These are phyloP conservation scores for Globisporangium lucens DNA, from an alignment of 352 stramenopile genomes.

Conservation along the genomic window DNA sequence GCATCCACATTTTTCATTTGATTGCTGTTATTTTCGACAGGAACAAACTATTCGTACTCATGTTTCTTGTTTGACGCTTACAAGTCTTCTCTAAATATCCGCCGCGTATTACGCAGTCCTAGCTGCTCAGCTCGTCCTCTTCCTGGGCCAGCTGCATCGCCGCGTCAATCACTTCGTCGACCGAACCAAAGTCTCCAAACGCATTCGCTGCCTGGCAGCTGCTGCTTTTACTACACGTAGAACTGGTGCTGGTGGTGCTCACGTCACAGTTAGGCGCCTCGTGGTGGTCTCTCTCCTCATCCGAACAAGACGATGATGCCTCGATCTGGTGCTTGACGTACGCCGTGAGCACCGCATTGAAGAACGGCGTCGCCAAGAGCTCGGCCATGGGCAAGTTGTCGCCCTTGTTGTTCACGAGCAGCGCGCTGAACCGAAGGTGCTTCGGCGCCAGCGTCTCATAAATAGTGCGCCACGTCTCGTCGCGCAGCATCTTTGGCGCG, in stretches of 20 bases:
- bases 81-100: background rate
- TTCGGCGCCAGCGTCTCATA: slow-evolving; percentile 58
- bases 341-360: slow-evolving; percentile 58
- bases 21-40: background rate
- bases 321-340: slow-evolving; percentile 56
- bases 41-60: background rate
- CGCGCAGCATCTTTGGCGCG: slow-evolving; percentile 70
- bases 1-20: background rate
- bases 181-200: slow-evolving; percentile 35
- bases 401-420: slow-evolving; percentile 60
- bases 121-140: slow-evolving; percentile 48
- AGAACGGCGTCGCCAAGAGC: slow-evolving; percentile 57
- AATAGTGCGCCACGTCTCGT: slow-evolving; percentile 66
- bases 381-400: slow-evolving; percentile 64
- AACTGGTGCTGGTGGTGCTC: slow-evolving; percentile 1
- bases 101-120: background rate
- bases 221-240: slow-evolving; percentile 6
- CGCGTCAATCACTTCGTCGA: slow-evolving; percentile 50
- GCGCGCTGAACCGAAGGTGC: slow-evolving; percentile 50
- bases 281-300: slow-evolving; percentile 2
- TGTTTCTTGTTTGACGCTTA: background rate
- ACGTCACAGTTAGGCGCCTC: background rate
- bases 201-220: slow-evolving; percentile 18
- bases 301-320: background rate
- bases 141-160: slow-evolving; percentile 56